Conservation (phyloP, 1,139 yeast genomes). For the Yamadazyma triangularis region DNA sequence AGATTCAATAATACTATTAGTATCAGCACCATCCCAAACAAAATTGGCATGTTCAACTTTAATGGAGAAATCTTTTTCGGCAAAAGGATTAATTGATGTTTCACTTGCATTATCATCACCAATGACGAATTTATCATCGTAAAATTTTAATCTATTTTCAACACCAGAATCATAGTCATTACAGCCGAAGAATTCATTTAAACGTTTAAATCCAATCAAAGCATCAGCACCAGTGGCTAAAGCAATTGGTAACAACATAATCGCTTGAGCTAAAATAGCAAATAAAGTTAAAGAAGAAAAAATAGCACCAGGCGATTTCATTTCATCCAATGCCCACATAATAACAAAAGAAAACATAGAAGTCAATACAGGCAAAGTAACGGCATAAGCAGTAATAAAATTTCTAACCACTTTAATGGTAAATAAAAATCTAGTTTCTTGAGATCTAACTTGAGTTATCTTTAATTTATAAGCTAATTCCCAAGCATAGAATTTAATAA, state of each 20-base stretch:
- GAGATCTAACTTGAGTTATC: slow-evolving; percentile 30
- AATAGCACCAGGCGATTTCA: slow-evolving; percentile 39
- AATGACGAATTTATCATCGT: slow-evolving; percentile 15
- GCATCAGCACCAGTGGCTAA: slow-evolving; percentile 54
- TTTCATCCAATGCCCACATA: slow-evolving; percentile 35
- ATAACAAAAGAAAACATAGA: slow-evolving; percentile 43
- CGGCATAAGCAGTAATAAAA: slow-evolving; percentile 45
- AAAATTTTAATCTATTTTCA: slow-evolving; percentile 13
- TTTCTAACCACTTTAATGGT: slow-evolving; percentile 42
- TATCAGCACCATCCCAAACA: slow-evolving; percentile 32
- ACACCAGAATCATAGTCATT: slow-evolving; percentile 29
- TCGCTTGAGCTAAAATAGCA: slow-evolving; percentile 47
- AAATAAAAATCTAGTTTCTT: slow-evolving; percentile 39
- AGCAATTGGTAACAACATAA: slow-evolving; percentile 52
- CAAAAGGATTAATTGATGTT: background rate
- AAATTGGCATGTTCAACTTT: slow-evolving; percentile 29
- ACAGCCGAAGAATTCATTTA: slow-evolving; percentile 39
- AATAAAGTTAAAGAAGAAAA: slow-evolving; percentile 51
- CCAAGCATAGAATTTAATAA: slow-evolving; percentile 48
- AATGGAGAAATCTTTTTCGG: slow-evolving; percentile 7
- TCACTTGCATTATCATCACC: slow-evolving; percentile 13
- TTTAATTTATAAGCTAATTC: slow-evolving; percentile 39
- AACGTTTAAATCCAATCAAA: slow-evolving; percentile 45
- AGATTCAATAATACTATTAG: slow-evolving; percentile 20
- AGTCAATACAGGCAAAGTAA: slow-evolving; percentile 37